phyloP scores from a whole-genome alignment of 768 basidiomycete species.

The Naematelia aurantialba region DNA sequence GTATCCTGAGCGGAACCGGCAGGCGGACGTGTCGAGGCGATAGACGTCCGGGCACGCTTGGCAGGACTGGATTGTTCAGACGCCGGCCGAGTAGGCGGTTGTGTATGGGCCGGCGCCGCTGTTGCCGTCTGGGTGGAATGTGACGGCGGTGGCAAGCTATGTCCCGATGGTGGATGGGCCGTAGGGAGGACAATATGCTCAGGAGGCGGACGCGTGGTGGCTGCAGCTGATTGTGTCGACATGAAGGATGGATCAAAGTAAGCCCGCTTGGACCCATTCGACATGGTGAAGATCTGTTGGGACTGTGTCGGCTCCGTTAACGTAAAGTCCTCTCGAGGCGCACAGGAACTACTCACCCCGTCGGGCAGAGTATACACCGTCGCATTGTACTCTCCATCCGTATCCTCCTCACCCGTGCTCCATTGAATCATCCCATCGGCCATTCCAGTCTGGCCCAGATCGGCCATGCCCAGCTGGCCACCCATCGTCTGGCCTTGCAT shows the following conservation, averaged over 20 bases:
- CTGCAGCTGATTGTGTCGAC: neutral
- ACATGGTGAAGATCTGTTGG: neutral
- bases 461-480: conserved; percentile 7
- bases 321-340: neutral
- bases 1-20: neutral
- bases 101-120: neutral
- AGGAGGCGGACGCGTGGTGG: neutral
- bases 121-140: neutral
- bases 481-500: conserved; percentile 5
- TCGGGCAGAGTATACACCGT: conserved; percentile 21
- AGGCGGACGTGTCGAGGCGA: neutral
- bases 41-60: neutral
- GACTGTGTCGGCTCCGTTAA: neutral
- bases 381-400: conserved; percentile 25
- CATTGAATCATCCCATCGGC: conserved; percentile 23
- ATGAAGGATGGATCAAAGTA: neutral
- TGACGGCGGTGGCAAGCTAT: neutral
- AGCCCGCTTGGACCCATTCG: neutral
- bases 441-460: conserved; percentile 1
- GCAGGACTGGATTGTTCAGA: neutral
- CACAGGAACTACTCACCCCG: conserved; percentile 17
- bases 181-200: neutral
- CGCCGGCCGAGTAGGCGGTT: neutral
- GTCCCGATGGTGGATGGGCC: neutral
- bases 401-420: conserved; percentile 24